phyloP scores from a whole-genome alignment of 495 filamentous ascomycete species.

The Massariosphaeria phaeospora region DNA sequence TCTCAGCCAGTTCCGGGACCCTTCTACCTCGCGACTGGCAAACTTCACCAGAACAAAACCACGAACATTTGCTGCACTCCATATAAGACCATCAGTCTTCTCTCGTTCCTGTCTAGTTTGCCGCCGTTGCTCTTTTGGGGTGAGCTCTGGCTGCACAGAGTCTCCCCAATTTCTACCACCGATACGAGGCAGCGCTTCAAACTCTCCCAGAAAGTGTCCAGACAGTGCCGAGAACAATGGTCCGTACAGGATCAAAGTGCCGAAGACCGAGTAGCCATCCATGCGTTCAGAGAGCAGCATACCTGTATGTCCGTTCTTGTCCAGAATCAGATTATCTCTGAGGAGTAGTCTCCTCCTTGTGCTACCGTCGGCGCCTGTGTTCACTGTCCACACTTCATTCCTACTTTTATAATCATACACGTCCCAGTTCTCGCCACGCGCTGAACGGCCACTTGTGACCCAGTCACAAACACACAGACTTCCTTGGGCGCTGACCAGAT shows the following conservation, averaged over 20 bases:
- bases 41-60: slow-evolving; percentile 90
- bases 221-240: slow-evolving; percentile 61
- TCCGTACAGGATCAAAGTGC: slow-evolving; percentile 77
- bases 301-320: slow-evolving; percentile 42
- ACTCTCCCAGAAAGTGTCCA: slow-evolving; percentile 69
- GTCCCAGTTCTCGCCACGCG: slow-evolving; percentile 87
- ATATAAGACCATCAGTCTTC: slow-evolving; percentile 59
- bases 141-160: slow-evolving; percentile 35
- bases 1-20: slow-evolving; percentile 57
- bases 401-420: slow-evolving; percentile 68
- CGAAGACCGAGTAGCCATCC: slow-evolving; percentile 64
- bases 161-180: slow-evolving; percentile 72
- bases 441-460: slow-evolving; percentile 81
- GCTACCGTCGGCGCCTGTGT: slow-evolving; percentile 29
- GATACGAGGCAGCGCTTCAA: slow-evolving; percentile 69
- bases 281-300: slow-evolving; percentile 52
- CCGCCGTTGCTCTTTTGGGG: slow-evolving; percentile 41
- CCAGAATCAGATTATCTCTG: slow-evolving; percentile 74
- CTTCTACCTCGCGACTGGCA: slow-evolving; percentile 57
- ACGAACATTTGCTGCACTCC: slow-evolving; percentile 79
- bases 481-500: slow-evolving; percentile 53
- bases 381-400: slow-evolving; percentile 72
- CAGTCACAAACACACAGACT: slow-evolving; percentile 83
- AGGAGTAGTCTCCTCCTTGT: slow-evolving; percentile 60
- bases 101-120: slow-evolving; percentile 47